These are phyloP conservation scores for Blastobotrys malaysiensis DNA, from an alignment of 1,139 yeast species.

Conservation along the genomic window DNA sequence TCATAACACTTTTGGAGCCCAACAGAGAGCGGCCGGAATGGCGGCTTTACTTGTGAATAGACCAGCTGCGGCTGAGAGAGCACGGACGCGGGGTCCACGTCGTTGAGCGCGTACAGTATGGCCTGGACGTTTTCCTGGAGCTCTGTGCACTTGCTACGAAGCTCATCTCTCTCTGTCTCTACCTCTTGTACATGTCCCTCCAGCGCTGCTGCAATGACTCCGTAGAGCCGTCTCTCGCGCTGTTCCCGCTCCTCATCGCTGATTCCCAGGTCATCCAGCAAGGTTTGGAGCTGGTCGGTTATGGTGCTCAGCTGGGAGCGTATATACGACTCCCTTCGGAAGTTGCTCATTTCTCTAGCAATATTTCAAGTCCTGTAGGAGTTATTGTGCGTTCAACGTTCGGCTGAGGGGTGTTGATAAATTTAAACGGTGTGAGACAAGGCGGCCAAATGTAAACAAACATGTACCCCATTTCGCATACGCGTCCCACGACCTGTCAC, in stretches of 20 bases:
- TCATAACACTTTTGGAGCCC: constrained; percentile 18
- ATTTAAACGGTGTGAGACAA: background rate
- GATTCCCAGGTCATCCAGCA: constrained; percentile 35
- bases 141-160: constrained; percentile 23
- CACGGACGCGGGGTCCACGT: constrained; percentile 19
- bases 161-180: constrained; percentile 27
- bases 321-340: constrained; percentile 28
- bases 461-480: background rate
- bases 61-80: constrained; percentile 6
- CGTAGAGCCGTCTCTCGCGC: constrained; percentile 29
- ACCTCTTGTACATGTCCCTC: constrained; percentile 29
- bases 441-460: background rate
- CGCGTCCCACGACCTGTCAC: background rate
- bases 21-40: constrained; percentile 17
- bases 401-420: background rate
- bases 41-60: constrained; percentile 21
- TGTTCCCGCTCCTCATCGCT: constrained; percentile 24
- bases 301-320: constrained; percentile 29
- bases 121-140: constrained; percentile 21
- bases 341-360: constrained; percentile 1
- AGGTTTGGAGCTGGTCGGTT: constrained; percentile 24
- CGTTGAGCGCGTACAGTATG: constrained; percentile 29
- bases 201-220: constrained; percentile 30
- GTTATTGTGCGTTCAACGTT: background rate
- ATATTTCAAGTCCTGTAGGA: background rate